Percentiles rank a stretch among this genome's conserved stretches.
phyloP scores from a whole-genome alignment of 306 rosid species.

The Cicer yamashitae region DNA sequence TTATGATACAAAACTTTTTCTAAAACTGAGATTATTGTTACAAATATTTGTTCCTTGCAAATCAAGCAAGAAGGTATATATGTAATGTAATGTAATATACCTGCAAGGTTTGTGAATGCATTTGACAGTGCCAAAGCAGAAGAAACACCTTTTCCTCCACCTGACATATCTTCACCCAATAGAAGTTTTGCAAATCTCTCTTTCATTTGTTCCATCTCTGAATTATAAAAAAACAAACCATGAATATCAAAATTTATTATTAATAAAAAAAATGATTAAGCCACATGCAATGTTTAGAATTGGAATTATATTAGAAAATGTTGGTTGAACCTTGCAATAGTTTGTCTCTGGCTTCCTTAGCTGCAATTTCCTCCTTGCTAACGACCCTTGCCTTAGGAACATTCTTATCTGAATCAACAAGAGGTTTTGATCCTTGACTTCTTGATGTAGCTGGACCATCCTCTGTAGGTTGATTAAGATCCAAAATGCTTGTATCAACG shows the following conservation, averaged over 20 bases:
- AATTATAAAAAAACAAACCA: constrained; percentile 40
- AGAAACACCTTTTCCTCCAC: constrained; percentile 97
- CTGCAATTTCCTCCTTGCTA: constrained; percentile 55
- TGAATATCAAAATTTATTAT: background rate
- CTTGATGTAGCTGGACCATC: constrained; percentile 51
- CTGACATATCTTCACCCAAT: constrained; percentile 98
- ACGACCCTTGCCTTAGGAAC: constrained; percentile 43
- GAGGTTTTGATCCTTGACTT: constrained; percentile 57
- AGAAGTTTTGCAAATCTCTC: constrained; percentile 90
- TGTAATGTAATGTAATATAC: constrained; percentile 51
- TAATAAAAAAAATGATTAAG: too few species aligned
- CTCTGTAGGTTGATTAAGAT: constrained; percentile 17
- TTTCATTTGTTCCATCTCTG: constrained; percentile 94
- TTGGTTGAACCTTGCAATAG: constrained; percentile 55
- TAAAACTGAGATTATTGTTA: background rate
- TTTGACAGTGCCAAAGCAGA: constrained; percentile 96
- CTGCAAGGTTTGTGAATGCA: constrained; percentile 96
- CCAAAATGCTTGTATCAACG: constrained; percentile 46
- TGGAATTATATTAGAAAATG: constrained; percentile 13
- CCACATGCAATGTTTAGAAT: background rate
- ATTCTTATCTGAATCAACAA: constrained; percentile 24
- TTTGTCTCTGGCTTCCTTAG: constrained; percentile 60
- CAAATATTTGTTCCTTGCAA: constrained; percentile 3
- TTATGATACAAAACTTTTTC: background rate
- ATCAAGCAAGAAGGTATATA: background rate